Conservation (phyloP, 108 stramenopile species). For the Cyclotella choctawhatcheeana region DNA sequence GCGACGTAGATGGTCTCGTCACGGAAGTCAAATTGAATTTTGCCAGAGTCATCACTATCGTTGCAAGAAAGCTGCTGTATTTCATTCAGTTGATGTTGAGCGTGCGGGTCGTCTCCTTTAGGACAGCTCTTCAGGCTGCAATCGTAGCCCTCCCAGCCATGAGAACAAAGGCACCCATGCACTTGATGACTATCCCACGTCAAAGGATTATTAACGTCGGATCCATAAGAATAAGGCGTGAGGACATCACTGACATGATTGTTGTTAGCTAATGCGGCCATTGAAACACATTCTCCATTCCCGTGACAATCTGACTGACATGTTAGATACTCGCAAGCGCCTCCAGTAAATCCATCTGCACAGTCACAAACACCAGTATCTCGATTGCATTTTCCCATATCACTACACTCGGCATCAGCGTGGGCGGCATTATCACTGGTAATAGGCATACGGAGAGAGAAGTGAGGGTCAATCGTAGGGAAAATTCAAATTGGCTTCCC, state of each 20-base stretch:
- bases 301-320: slow-evolving; percentile 65
- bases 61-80: slow-evolving; percentile 55
- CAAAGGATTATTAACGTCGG: slow-evolving; percentile 53
- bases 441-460: too few relatives aligned
- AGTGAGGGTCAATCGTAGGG: too few relatives aligned
- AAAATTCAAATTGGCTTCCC: too few relatives aligned
- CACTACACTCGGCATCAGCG: slow-evolving; percentile 64
- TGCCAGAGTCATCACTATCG: slow-evolving; percentile 51
- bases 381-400: slow-evolving; percentile 70
- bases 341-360: slow-evolving; percentile 73
- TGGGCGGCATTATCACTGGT: slow-evolving; percentile 55
- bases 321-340: slow-evolving; percentile 70
- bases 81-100: slow-evolving; percentile 60
- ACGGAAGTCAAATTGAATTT: slow-evolving; percentile 61
- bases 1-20: slow-evolving; percentile 29
- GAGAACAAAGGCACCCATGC: slow-evolving; percentile 72
- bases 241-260: slow-evolving; percentile 63
- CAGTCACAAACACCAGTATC: slow-evolving; percentile 66
- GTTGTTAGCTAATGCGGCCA: slow-evolving; percentile 59
- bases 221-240: slow-evolving; percentile 58
- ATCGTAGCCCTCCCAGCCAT: slow-evolving; percentile 74
- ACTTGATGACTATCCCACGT: slow-evolving; percentile 79
- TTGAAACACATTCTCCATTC: slow-evolving; percentile 73
- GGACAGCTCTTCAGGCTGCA: slow-evolving; percentile 67
- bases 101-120: slow-evolving; percentile 71